Evolutionary conservation across 225 moss, liverwort and hornwort genomes (phyloP), one percentile per base, ranked within the genome.

Genomic region (Asterella californica): DNA sequence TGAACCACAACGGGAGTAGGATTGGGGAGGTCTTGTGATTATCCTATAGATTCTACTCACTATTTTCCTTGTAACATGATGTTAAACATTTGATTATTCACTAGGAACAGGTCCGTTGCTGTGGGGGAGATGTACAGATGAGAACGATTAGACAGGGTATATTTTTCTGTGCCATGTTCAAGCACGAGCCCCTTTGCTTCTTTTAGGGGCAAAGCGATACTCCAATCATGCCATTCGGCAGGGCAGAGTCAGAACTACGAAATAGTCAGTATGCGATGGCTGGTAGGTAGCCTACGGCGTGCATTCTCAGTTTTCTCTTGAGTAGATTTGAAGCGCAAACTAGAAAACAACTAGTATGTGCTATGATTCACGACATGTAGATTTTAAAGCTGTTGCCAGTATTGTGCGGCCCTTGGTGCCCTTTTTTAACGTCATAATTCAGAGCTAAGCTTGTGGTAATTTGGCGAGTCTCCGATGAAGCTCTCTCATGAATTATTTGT

Each of bases 51-150:
- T 57, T 60, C 19, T 76, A 17, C 30, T 64, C 47, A 37, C 47
- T 12, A 15, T 61, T 78, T 78, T 60, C 63, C 21, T 27, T 78
- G 78, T 64, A 66, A 65, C 78, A 55, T 76, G 76, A 34, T 60
- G 50, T 75, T 53, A 32, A 60, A 42, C 55, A 64, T 48, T 67
- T 66, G 47, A 19, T 78, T 30, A 47, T 67, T 66, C 46, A 47
- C 33, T 78, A 78, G 65, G 64, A 48, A 66, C 65, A 47, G 46
- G 66, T 64, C 47, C 66, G 25, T 66, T 32, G 66, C 66, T 66
- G 66, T n/a, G 30, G 50, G 57, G 22, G 76, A 76, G 62, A 45
- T 76, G 76, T 76, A 76, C 76, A 76, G 76, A 59, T 36, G 73
- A 50, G 76, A n/a, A 36, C 57, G 27, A 27, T 71, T 71, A 38